Conservation (phyloP, 495 filamentous ascomycete species). For the Patellaria atrata region DNA sequence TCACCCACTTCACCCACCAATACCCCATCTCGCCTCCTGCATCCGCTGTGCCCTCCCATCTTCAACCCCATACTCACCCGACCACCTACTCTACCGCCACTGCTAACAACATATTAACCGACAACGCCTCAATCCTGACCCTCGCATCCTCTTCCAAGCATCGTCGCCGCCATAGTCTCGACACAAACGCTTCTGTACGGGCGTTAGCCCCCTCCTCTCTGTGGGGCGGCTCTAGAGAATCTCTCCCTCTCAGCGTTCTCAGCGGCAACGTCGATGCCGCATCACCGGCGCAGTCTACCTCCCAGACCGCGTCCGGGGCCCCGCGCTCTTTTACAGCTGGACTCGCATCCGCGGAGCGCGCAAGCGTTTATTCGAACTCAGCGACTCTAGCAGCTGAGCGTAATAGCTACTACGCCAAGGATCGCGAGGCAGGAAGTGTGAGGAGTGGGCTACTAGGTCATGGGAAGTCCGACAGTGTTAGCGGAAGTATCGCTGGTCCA, state of each 20-base stretch:
- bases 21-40: conserved; percentile 61
- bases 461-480: conserved; percentile 65
- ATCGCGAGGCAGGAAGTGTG: conserved; percentile 67
- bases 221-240: conserved; percentile 81
- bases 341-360: conserved; percentile 57
- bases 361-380: conserved; percentile 74
- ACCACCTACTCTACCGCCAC: conserved; percentile 78
- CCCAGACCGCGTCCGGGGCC: conserved; percentile 13
- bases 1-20: conserved; percentile 74
- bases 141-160: conserved; percentile 92
- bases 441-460: conserved; percentile 66
- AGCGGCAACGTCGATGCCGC: conserved; percentile 52
- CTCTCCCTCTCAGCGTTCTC: conserved; percentile 74
- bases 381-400: conserved; percentile 55
- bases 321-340: conserved; percentile 44
- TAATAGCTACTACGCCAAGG: conserved; percentile 63
- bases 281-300: conserved; percentile 9
- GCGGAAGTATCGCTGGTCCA: conserved; percentile 52
- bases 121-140: conserved; percentile 91
- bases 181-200: conserved; percentile 91
- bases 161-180: conserved; percentile 73
- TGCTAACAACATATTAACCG: conserved; percentile 80
- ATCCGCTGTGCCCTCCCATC: conserved; percentile 68
- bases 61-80: conserved; percentile 50
- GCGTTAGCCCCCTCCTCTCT: conserved; percentile 83